A percentile compares a stretch with the other conserved stretches of the same genome.
Evolutionary conservation across 2,329 filamentous ascomycete species (phyloP).

Genomic region (Ceratocystis colombiana): DNA sequence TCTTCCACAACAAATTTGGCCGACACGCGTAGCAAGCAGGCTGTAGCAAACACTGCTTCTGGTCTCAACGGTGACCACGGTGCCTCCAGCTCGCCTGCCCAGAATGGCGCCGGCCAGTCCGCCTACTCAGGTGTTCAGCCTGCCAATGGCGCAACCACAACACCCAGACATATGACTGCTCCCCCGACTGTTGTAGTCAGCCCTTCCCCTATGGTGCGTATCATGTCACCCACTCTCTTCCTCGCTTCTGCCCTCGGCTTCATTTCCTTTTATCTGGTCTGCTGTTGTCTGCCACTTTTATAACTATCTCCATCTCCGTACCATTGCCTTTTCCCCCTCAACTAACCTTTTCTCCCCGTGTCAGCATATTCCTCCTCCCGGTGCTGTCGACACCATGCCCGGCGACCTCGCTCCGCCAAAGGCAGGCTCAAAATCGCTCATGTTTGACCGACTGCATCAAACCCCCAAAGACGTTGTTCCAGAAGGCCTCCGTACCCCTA

Average conservation of each 20-base stretch:
- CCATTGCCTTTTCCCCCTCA: background rate
- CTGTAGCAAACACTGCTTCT: constrained; percentile 11
- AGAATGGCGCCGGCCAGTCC: constrained; percentile 30
- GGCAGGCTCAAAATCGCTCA: constrained; percentile 74
- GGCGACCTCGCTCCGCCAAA: constrained; percentile 92
- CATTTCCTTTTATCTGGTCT: constrained; percentile 20
- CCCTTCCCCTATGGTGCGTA: constrained; percentile 76
- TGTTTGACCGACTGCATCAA: constrained; percentile 81
- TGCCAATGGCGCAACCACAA: constrained; percentile 44
- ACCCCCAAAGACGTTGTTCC: constrained; percentile 87
- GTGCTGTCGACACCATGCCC: constrained; percentile 93
- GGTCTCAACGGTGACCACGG: constrained; percentile 22
- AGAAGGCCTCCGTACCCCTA: constrained; percentile 87
- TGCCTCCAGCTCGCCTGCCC: constrained; percentile 33
- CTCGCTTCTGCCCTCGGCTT: constrained; percentile 14
- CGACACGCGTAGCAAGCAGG: constrained; percentile 72
- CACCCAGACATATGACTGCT: constrained; percentile 53
- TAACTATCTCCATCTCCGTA: background rate
- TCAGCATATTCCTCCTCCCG: constrained; percentile 83
- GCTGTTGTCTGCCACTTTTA: constrained; percentile 21
- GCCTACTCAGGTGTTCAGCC: constrained; percentile 34
- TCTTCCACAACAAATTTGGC: constrained; percentile 82
- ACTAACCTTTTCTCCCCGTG: constrained; percentile 18
- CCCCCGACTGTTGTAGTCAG: constrained; percentile 90
- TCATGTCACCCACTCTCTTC: constrained; percentile 22